These are phyloP conservation scores for Amoebophrya sp. DNA, from an alignment of 169 alveolate species.

Conservation along the genomic window DNA sequence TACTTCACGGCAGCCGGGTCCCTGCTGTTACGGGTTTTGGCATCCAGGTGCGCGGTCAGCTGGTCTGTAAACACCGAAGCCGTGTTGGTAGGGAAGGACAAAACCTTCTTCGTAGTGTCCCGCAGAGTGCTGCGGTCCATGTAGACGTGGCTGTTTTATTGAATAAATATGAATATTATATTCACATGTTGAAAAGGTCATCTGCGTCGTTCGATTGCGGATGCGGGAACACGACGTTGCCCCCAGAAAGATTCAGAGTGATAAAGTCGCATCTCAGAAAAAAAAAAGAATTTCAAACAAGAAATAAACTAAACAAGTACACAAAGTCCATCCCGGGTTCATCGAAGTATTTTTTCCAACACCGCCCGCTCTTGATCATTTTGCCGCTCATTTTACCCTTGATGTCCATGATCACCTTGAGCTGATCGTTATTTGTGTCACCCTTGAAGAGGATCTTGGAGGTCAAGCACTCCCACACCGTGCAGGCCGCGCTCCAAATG, in stretches of 20 bases:
- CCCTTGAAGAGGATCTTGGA: conserved; percentile 32
- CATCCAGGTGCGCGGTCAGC: no score
- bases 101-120: not conserved
- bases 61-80: not conserved
- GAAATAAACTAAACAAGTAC: not conserved
- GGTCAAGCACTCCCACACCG: conserved; percentile 41
- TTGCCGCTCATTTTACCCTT: not conserved
- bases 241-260: no score
- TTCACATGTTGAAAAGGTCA: no score
- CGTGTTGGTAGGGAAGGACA: not conserved
- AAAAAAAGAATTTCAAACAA: not conserved
- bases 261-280: no score
- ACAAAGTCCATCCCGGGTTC: not conserved
- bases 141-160: not conserved
- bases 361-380: not conserved
- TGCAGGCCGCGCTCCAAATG: conserved; percentile 40
- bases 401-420: conserved; percentile 38
- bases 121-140: not conserved
- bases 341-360: not conserved
- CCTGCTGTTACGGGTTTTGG: no score
- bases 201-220: no score
- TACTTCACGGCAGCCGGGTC: no score
- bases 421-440: conserved; percentile 35
- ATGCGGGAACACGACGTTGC: no score
- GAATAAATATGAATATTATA: no score